Base-by-base conservation (phyloP, 2,329 filamentous ascomycete genomes). In the Penicillium hordei region DNA sequence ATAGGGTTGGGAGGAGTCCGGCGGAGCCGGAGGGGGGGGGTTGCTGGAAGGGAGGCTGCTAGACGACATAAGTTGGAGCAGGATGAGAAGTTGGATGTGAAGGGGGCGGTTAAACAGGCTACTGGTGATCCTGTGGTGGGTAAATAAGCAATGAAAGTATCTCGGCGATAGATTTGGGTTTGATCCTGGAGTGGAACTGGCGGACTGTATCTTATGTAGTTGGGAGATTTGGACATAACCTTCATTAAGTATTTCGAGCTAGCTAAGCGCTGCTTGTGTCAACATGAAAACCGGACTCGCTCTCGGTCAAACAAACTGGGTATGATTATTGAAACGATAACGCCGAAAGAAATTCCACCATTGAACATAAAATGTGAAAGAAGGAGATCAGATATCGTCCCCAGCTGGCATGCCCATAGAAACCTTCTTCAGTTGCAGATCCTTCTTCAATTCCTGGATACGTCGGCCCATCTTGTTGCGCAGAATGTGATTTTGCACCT, bases 381-480 rank as follows among this genome's bases (percentile, higher is more conserved):
- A 52, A 12, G 39, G 33, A 48, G 44, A 62, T 69, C 50, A 73
- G 29, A 60, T 62, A 59, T 72, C 69, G 40, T 64, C 65, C 48
- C 74, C 74, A 19, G 68, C 71, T 4, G 68, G 68, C 54, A 76
- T 70, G 31, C 75, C 75, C 53, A 76, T 68, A 4, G 74, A 75
- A 17, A 76, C 73, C 61, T 76, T 79, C 66, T 78, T 79, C 50
- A 77, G 63, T 25, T 73, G 72, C 45, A 79, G 60, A 55, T 78
- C 78, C 61, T 75, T 74, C 65, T 77, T 77, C 31, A 79, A 63
- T 50, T 75, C 68, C 40, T 78, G 75, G 38, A 78, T 76, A 15
- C 78, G 75, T 58, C 74, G 73, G 29, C 74, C 74, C 61, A 79
- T 72, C 66, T 80, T 80, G 52, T 67, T 68, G 59, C 74, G 75